phyloP scores from a whole-genome alignment of 1,284 basidiomycete species.

The Fomitopsis palustris region DNA sequence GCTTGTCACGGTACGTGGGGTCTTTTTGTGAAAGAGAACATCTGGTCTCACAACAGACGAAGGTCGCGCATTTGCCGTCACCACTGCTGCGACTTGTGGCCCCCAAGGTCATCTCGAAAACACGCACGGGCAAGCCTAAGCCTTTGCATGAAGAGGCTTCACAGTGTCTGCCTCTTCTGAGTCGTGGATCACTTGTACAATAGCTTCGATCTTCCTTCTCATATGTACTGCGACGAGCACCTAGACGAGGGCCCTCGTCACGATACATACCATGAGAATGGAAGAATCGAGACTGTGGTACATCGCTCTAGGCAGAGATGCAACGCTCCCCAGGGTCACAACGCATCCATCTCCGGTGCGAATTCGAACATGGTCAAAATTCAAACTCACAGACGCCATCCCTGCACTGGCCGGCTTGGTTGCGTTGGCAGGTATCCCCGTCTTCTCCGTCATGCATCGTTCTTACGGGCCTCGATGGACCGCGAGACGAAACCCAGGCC shows the following conservation, averaged over 20 bases:
- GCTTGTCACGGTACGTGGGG: no score
- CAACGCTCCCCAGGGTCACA: neutral
- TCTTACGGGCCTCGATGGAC: no score
- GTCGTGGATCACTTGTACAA: neutral
- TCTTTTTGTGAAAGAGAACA: no score
- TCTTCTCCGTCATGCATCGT: no score
- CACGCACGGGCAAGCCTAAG: no score
- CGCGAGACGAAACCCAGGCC: neutral
- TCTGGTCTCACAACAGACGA: no score
- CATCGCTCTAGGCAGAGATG: neutral
- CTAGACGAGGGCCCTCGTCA: slow-evolving; percentile 17
- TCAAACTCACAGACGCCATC: neutral
- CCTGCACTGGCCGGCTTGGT: neutral
- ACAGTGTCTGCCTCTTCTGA: no score
- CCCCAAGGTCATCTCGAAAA: no score
- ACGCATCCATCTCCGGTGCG: neutral
- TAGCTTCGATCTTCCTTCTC: slow-evolving; percentile 22
- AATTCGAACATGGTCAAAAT: neutral
- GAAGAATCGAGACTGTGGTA: slow-evolving; percentile 25
- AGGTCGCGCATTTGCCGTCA: no score
- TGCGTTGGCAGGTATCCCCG: no score
- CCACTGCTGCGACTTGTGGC: no score
- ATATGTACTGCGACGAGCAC: slow-evolving; percentile 22
- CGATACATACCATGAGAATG: slow-evolving; percentile 29
- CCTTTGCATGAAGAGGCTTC: no score